Conservation (phyloP, 2,329 filamentous ascomycete genomes). For the Coniochaeta sp. region DNA sequence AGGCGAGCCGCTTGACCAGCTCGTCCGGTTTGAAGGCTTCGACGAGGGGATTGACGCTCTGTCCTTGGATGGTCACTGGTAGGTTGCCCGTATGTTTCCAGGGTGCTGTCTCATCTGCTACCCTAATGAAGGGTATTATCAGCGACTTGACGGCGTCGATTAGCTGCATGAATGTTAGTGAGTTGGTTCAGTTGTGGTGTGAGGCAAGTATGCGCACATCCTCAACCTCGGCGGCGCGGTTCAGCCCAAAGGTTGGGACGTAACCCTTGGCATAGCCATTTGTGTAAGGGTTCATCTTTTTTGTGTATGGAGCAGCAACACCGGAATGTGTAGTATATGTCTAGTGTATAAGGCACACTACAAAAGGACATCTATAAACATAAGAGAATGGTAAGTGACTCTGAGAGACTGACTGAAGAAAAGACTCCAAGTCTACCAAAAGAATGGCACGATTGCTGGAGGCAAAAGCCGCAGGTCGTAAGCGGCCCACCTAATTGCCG, state of each 20-base stretch:
- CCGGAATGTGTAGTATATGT: not conserved
- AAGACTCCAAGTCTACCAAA: not conserved
- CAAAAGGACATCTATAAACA: not conserved
- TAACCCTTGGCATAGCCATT: not conserved
- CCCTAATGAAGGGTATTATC: slow-evolving; percentile 62
- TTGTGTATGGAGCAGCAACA: not conserved
- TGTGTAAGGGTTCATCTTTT: not conserved
- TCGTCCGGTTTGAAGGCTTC: slow-evolving; percentile 53
- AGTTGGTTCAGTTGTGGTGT: not conserved
- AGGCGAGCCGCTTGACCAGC: slow-evolving; percentile 45
- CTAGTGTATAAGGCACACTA: too few species aligned
- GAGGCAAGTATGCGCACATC: not conserved
- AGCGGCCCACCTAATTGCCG: not conserved
- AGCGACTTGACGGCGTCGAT: slow-evolving; percentile 60
- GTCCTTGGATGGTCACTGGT: slow-evolving; percentile 18
- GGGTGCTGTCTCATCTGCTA: slow-evolving; percentile 57
- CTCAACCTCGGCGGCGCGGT: not conserved
- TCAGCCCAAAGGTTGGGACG: not conserved
- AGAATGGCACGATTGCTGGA: not conserved
- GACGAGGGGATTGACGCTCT: slow-evolving; percentile 52
- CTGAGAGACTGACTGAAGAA: not conserved
- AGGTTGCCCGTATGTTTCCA: slow-evolving; percentile 47
- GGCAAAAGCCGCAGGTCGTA: not conserved
- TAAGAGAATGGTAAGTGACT: not conserved
- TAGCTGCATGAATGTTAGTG: slow-evolving; percentile 38